phyloP scores from a whole-genome alignment of 306 rosid species.

The Cucumis melo region DNA sequence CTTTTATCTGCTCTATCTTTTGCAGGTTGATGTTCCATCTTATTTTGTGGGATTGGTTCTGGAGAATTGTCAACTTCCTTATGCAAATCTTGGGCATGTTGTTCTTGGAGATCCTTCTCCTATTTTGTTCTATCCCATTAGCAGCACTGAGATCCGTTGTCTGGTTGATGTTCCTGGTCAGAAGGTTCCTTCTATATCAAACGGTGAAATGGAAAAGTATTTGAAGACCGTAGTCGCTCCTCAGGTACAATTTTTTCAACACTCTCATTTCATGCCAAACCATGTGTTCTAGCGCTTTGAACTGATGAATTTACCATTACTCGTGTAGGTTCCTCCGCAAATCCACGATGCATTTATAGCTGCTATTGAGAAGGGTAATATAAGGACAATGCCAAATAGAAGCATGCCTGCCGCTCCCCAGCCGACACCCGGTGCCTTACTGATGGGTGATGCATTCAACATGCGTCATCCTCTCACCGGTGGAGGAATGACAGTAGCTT shows the following conservation, averaged over 20 bases:
- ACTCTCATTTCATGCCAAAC: background rate
- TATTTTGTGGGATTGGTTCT: conserved; percentile 81
- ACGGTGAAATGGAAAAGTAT: conserved; percentile 81
- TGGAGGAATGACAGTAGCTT: conserved; percentile 94
- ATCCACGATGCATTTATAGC: conserved; percentile 63
- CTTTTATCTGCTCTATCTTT: conserved; percentile 2
- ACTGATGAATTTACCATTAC: background rate
- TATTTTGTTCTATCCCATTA: conserved; percentile 79
- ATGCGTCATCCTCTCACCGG: conserved; percentile 98
- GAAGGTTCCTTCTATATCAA: conserved; percentile 85
- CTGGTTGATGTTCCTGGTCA: conserved; percentile 92
- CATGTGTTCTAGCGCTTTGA: background rate
- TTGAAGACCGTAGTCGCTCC: conserved; percentile 79
- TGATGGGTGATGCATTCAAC: conserved; percentile 97
- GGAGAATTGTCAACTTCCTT: conserved; percentile 84
- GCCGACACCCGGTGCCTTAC: conserved; percentile 86
- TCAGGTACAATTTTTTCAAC: conserved; percentile 35
- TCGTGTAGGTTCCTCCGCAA: conserved; percentile 60
- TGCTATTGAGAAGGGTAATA: conserved; percentile 63
- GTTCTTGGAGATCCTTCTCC: conserved; percentile 90
- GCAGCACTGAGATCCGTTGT: conserved; percentile 84
- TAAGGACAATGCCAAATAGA: conserved; percentile 94
- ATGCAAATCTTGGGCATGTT: conserved; percentile 79
- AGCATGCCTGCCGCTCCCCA: conserved; percentile 95
- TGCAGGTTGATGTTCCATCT: conserved; percentile 89